A percentile compares a stretch with the other conserved stretches of the same genome.
Conservation (phyloP, 2,329 filamentous ascomycete species). For the Penicillium sp. region DNA sequence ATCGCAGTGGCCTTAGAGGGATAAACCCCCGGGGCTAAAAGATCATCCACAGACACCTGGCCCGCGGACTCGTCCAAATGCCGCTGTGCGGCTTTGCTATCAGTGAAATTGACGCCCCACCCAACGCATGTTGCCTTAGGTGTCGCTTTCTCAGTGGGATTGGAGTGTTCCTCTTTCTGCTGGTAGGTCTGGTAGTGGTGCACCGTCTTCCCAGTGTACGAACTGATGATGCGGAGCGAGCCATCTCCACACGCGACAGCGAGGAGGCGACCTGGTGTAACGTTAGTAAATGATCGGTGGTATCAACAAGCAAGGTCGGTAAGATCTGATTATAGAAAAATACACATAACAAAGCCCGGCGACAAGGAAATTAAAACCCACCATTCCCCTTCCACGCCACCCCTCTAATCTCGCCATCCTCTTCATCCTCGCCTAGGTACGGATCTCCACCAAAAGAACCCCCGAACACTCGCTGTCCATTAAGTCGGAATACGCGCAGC, state of each 20-base stretch:
- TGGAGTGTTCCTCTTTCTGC: conserved; percentile 9
- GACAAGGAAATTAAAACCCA: conserved; percentile 36
- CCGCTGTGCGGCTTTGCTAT: conserved; percentile 45
- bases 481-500: conserved; percentile 74
- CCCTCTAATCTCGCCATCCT: conserved; percentile 39
- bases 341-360: not conserved
- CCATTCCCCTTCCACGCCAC: conserved; percentile 68
- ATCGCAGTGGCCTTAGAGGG: conserved; percentile 36
- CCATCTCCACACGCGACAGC: conserved; percentile 84
- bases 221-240: conserved; percentile 69
- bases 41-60: conserved; percentile 42
- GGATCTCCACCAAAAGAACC: conserved; percentile 39
- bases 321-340: not conserved
- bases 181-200: conserved; percentile 59
- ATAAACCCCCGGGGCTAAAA: conserved; percentile 40
- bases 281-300: not conserved
- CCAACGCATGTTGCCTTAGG: conserved; percentile 48
- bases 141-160: not conserved
- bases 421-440: conserved; percentile 45
- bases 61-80: conserved; percentile 38
- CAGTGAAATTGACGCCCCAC: conserved; percentile 57
- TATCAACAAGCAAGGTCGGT: not conserved
- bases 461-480: conserved; percentile 67
- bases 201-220: conserved; percentile 78
- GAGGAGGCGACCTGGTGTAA: conserved; percentile 58